Base-by-base conservation (phyloP, 371 early-diverging fungal genomes). In the Blyttiomyces sp. region DNA sequence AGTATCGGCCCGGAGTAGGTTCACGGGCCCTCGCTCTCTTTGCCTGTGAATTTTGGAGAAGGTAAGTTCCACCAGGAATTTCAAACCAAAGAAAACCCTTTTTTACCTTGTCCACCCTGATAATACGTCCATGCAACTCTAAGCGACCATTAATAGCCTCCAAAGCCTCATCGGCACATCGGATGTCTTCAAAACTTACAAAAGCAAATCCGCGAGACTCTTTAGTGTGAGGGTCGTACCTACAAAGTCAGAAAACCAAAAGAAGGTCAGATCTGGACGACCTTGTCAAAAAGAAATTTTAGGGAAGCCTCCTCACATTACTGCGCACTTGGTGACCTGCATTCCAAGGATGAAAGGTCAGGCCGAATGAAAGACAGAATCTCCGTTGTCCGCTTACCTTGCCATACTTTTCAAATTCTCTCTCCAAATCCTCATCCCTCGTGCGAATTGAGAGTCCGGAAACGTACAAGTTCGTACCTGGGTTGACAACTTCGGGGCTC, bases 1-100 rank as follows among this genome's bases (percentile, higher is more conserved):
- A 81, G 77, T 92, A 92, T 45, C 84, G 85, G 45, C 93, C 93
- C 54, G 93, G 93, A 49, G 93, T 92, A 23, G 93, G 93, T 33
- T 89, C 85, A 59, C 93, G 79, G 21, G 91, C 86, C 51, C 85
- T 73, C 26, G 82, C 77, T 44, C 93, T 79, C 61, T 82, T 84
- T 17, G 93, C 91, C 83, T 82, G 72, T 42, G 9, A 39, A 31
- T 11, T 19, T 32, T 49, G 36, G 9, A 33, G 33, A 13, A 27
- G 26, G 33, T 11, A 11, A 13, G 32, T 58, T 33, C 24, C 24
- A 52, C 16, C n/a, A 33, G n/a, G 21, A 27, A 19, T 4, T 9
- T 31, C 26, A 49, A 31, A 26, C 2, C 26, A 27, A 34, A 39
- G 42, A 24, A 35, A n/a, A 46, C 6, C 13, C 28, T 36, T 42